phyloP scores from a whole-genome alignment of 352 stramenopile genomes.

The Pseudoperonospora humuli region DNA sequence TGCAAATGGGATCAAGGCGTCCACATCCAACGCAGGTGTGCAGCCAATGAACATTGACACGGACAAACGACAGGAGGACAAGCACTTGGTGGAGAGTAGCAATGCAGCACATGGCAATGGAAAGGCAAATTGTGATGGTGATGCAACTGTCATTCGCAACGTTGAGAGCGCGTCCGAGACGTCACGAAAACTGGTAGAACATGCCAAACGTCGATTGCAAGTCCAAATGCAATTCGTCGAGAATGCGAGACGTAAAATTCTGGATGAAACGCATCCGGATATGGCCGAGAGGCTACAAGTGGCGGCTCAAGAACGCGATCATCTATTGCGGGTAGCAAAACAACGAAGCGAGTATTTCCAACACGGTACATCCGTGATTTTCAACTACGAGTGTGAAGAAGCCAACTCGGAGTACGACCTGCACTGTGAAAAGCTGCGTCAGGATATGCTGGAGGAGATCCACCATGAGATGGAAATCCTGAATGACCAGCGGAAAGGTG shows the following conservation, averaged over 20 bases:
- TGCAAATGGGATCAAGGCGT: constrained; percentile 10
- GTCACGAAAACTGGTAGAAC: constrained; percentile 27
- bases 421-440: constrained; percentile 68
- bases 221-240: constrained; percentile 71
- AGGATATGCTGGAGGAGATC: constrained; percentile 84
- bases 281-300: constrained; percentile 37
- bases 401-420: constrained; percentile 67
- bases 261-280: constrained; percentile 63
- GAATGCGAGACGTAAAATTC: constrained; percentile 51
- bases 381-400: constrained; percentile 75
- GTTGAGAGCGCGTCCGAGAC: constrained; percentile 19
- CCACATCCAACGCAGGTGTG: background rate
- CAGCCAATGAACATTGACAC: constrained; percentile 18
- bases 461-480: constrained; percentile 81
- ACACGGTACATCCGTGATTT: constrained; percentile 57
- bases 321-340: constrained; percentile 33
- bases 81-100: background rate
- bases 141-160: constrained; percentile 5
- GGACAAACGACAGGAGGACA: constrained; percentile 3
- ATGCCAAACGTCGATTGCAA: constrained; percentile 30
- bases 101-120: constrained; percentile 7
- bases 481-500: constrained; percentile 62
- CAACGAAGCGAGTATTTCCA: constrained; percentile 47
- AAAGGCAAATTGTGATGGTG: constrained; percentile 5
- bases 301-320: constrained; percentile 41